Evolutionary conservation across 2,329 filamentous ascomycete species (phyloP).

Genomic region (Blumeria graminis): DNA sequence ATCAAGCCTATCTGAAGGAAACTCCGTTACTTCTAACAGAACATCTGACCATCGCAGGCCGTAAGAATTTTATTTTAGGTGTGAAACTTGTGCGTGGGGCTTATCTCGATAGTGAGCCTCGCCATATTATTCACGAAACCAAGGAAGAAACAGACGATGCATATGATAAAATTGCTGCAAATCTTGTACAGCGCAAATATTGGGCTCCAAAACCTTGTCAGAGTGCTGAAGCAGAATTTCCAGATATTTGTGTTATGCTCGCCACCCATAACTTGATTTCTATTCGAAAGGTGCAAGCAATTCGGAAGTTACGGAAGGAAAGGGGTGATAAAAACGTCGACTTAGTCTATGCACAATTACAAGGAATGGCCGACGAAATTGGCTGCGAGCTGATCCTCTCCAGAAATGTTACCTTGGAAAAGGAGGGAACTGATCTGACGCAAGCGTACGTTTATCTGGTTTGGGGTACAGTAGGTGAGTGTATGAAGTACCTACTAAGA

Average conservation of each 20-base stretch:
- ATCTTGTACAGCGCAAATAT: conserved; percentile 41
- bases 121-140: conserved; percentile 45
- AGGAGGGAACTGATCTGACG: conserved; percentile 23
- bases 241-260: conserved; percentile 39
- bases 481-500: conserved; percentile 48
- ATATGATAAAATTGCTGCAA: conserved; percentile 48
- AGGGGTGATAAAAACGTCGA: conserved; percentile 18
- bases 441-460: conserved; percentile 41
- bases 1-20: conserved; percentile 52
- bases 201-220: conserved; percentile 22
- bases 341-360: conserved; percentile 51
- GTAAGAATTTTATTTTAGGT: conserved; percentile 40
- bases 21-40: conserved; percentile 29
- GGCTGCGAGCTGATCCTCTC: conserved; percentile 31
- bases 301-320: conserved; percentile 21
- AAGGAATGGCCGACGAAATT: conserved; percentile 91
- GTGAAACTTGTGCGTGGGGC: conserved; percentile 57
- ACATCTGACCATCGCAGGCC: conserved; percentile 33
- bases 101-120: conserved; percentile 45
- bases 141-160: conserved; percentile 45
- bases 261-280: conserved; percentile 65
- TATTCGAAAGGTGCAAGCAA: conserved; percentile 30
- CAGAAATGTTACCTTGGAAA: conserved; percentile 8
- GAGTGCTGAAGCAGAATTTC: conserved; percentile 21
- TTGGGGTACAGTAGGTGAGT: conserved; percentile 52